Conservation (phyloP, 441 rosid genomes). For the Populus hybrid region DNA sequence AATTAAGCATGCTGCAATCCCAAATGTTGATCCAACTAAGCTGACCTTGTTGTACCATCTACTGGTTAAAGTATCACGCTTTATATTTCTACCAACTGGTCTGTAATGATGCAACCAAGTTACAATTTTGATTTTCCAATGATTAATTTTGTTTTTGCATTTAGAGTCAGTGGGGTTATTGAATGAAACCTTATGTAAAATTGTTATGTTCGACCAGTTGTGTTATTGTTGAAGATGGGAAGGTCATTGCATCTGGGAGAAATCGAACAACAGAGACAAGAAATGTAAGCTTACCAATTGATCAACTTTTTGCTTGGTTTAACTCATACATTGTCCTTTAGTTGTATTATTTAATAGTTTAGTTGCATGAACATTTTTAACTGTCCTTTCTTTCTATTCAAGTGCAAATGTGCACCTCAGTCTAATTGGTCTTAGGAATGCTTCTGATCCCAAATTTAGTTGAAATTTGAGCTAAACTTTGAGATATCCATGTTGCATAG, state of each 20-base stretch:
- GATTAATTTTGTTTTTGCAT: neutral
- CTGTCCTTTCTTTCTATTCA: neutral
- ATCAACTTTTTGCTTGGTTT: neutral
- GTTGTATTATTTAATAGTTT: neutral
- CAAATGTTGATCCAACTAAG: neutral
- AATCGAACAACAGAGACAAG: constrained; percentile 79
- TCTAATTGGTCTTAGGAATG: neutral
- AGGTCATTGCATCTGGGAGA: constrained; percentile 72
- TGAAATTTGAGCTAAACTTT: neutral
- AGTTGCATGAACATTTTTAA: neutral
- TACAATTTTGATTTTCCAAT: neutral
- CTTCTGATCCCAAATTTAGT: neutral
- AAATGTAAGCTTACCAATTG: constrained; percentile 45
- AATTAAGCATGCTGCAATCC: neutral
- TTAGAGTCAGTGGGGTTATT: neutral
- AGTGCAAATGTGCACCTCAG: neutral
- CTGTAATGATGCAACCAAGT: neutral
- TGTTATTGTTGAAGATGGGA: constrained; percentile 65
- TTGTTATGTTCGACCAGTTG: constrained; percentile 45
- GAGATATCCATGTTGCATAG: neutral
- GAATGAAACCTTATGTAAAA: neutral
- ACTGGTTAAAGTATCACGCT: neutral
- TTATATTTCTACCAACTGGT: neutral
- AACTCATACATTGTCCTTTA: neutral
- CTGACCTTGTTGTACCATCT: neutral